Evolutionary conservation across 805 yeast genomes (phyloP).

Genomic region (Pichia ethanolica): DNA sequence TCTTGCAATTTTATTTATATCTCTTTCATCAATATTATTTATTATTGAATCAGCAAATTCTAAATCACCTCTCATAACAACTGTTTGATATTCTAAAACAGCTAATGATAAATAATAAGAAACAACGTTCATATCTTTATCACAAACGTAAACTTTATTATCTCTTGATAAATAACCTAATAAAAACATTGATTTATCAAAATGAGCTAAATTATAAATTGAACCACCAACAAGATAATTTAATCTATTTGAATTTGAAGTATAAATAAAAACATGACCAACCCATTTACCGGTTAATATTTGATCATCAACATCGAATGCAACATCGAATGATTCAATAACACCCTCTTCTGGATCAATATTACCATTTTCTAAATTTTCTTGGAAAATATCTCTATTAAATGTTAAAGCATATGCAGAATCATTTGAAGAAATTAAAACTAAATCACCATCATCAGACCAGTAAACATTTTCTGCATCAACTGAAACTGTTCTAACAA

Average conservation of each 20-base stretch:
- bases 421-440: slow-evolving; percentile 64
- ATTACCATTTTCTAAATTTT: slow-evolving; percentile 49
- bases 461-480: slow-evolving; percentile 78
- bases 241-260: slow-evolving; percentile 79
- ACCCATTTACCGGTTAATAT: slow-evolving; percentile 91
- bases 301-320: slow-evolving; percentile 73
- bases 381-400: slow-evolving; percentile 58
- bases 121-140: slow-evolving; percentile 77
- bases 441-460: slow-evolving; percentile 90
- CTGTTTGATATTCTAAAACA: slow-evolving; percentile 91
- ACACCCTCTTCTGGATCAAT: slow-evolving; percentile 80
- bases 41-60: slow-evolving; percentile 69
- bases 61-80: slow-evolving; percentile 89
- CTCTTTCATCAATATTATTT: slow-evolving; percentile 56
- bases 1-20: slow-evolving; percentile 73
- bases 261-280: slow-evolving; percentile 93
- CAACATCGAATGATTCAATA: slow-evolving; percentile 77
- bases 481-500: slow-evolving; percentile 86
- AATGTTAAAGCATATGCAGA: slow-evolving; percentile 73
- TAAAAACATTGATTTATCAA: slow-evolving; percentile 78
- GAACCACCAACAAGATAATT: slow-evolving; percentile 95
- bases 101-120: slow-evolving; percentile 77
- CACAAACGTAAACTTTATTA: slow-evolving; percentile 82
- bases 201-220: slow-evolving; percentile 85
- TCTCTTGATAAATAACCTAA: slow-evolving; percentile 89